Evolutionary conservation across 108 stramenopile genomes (phyloP).

Genomic region (Mayamaea pseudoterrestris): DNA sequence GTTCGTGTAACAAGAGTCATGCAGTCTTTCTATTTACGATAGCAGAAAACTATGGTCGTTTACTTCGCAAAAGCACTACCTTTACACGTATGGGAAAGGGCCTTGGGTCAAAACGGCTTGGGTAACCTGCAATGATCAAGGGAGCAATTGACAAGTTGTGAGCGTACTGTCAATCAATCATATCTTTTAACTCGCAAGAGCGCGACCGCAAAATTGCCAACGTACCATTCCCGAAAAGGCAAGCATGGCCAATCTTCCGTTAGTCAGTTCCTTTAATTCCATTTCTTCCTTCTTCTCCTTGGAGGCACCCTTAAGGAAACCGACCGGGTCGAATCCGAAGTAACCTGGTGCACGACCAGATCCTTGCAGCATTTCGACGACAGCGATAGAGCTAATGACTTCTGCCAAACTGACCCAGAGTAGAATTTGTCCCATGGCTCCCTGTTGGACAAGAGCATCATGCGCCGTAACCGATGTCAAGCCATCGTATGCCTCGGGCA

Average conservation of each 20-base stretch:
- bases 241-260: conserved; percentile 88
- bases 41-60: no score
- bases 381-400: conserved; percentile 48
- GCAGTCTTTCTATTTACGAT: no score
- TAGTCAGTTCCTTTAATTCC: conserved; percentile 78
- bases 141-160: no score
- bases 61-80: no score
- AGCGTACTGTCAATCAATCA: no score
- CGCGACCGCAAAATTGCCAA: no score
- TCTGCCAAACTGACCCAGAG: conserved; percentile 69
- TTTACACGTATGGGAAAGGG: conserved; percentile 75
- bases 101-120: conserved; percentile 86
- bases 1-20: no score
- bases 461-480: conserved; percentile 75
- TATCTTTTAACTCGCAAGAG: no score
- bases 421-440: conserved; percentile 70
- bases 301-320: conserved; percentile 56
- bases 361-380: conserved; percentile 82
- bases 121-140: no score
- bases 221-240: conserved; percentile 83
- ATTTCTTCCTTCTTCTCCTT: conserved; percentile 54
- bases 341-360: conserved; percentile 90
- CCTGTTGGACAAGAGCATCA: conserved; percentile 63
- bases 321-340: conserved; percentile 75
- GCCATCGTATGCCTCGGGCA: conserved; percentile 67